These are phyloP conservation scores for Sphagnum fallax DNA, from an alignment of 228 moss, liverwort and hornwort species.

Conservation along the genomic window DNA sequence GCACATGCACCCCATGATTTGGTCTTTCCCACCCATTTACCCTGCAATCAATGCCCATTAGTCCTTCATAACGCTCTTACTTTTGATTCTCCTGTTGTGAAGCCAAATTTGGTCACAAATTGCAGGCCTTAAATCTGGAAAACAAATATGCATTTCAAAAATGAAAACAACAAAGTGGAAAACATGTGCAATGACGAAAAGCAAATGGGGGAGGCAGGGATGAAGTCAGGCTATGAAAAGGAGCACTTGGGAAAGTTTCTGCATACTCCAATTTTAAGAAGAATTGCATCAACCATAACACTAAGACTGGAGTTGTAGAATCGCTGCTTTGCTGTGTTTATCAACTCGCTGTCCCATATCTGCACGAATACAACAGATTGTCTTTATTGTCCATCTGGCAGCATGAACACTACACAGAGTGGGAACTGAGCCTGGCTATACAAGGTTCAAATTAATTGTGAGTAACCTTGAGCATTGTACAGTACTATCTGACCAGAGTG, in stretches of 20 bases:
- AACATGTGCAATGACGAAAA: no score
- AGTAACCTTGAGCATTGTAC: no score
- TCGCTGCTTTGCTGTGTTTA: conserved; percentile 36
- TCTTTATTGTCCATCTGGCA: neutral
- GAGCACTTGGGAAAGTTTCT: neutral
- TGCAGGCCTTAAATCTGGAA: no score
- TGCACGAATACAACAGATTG: conserved; percentile 2
- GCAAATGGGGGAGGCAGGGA: neutral
- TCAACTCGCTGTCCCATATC: conserved; percentile 57
- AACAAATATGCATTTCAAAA: no score
- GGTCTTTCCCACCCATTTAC: conserved; percentile 27
- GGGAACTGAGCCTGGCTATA: neutral
- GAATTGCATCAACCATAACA: conserved; percentile 37
- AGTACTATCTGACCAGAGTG: no score
- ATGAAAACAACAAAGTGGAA: no score
- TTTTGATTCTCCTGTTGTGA: no score
- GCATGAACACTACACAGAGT: neutral
- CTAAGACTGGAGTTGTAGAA: conserved; percentile 37
- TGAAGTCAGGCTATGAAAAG: neutral
- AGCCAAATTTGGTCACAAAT: no score
- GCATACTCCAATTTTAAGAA: conserved; percentile 45
- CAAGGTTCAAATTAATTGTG: neutral
- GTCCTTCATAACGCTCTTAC: no score
- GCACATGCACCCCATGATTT: conserved; percentile 39
- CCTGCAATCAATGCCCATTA: conserved; percentile 6